Evolutionary conservation across 2,329 filamentous ascomycete genomes (phyloP).

Genomic region (Trichoderma oligosporum): DNA sequence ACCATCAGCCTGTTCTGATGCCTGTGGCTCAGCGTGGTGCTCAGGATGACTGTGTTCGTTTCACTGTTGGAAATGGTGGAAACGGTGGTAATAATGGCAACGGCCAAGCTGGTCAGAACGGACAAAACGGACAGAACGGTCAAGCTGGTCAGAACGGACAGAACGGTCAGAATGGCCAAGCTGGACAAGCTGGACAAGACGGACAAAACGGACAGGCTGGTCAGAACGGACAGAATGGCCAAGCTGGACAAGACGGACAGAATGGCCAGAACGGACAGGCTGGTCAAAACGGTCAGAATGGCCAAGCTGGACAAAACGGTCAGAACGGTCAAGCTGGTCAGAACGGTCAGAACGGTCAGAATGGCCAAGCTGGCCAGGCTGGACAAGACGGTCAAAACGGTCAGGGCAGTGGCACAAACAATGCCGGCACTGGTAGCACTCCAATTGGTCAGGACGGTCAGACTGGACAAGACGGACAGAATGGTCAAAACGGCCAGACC

Average conservation of each 20-base stretch:
- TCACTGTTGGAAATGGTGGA: conserved; percentile 44
- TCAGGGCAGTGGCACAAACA: background rate
- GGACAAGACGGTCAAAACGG: background rate
- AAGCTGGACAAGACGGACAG: conserved; percentile 17
- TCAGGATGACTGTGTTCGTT: conserved; percentile 62
- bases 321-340: background rate
- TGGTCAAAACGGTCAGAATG: background rate
- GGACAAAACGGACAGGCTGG: background rate
- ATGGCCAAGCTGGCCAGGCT: background rate
- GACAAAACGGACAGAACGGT: background rate
- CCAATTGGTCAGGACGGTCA: background rate
- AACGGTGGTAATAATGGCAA: conserved; percentile 25
- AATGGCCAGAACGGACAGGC: conserved; percentile 9
- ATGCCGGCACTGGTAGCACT: conserved; percentile 17
- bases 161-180: background rate
- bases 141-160: background rate
- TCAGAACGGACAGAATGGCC: background rate
- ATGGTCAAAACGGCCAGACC: conserved; percentile 1
- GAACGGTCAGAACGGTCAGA: background rate
- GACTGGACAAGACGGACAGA: too few species aligned
- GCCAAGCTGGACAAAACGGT: background rate
- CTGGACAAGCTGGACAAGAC: background rate
- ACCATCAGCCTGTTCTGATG: conserved; percentile 65
- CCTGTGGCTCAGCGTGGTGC: conserved; percentile 63
- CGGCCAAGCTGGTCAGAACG: background rate